Percentiles rank a stretch among this genome's conserved stretches.
Conservation (phyloP, 169 alveolate genomes). For the Plasmodium blacklocki region DNA sequence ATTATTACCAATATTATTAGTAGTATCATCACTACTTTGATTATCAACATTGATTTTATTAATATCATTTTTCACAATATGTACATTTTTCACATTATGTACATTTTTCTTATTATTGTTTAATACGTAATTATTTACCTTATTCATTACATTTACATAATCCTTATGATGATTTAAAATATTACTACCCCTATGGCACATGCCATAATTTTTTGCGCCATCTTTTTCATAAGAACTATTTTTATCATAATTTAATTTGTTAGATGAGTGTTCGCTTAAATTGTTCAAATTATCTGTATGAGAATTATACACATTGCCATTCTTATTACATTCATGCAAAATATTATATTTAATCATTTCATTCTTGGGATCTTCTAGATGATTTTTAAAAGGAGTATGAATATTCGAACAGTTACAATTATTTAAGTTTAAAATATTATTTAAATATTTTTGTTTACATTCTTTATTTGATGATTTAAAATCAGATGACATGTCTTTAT, state of each 20-base stretch:
- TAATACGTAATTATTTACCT: too few relatives aligned
- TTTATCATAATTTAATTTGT: not conserved
- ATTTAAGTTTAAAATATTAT: conserved; percentile 32
- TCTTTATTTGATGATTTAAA: conserved; percentile 30
- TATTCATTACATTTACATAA: too few relatives aligned
- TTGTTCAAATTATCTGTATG: too few relatives aligned
- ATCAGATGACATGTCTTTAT: conserved; percentile 29
- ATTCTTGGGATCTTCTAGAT: too few relatives aligned
- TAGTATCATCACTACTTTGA: not conserved
- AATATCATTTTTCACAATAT: not conserved
- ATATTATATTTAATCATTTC: too few relatives aligned
- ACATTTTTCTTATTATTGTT: too few relatives aligned
- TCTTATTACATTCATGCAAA: too few relatives aligned
- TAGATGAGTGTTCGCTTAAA: too few relatives aligned
- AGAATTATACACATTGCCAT: too few relatives aligned
- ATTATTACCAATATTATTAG: not conserved
- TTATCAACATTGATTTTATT: not conserved
- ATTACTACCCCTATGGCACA: too few relatives aligned
- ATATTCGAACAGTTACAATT: not conserved
- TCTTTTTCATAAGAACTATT: not conserved
- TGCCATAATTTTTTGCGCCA: not conserved
- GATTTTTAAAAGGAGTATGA: too few relatives aligned
- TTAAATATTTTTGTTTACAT: conserved; percentile 34
- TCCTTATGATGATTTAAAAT: too few relatives aligned
- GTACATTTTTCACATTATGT: not conserved